These are phyloP conservation scores for Penicillium sp. DNA, from an alignment of 2,329 filamentous ascomycete genomes.

Conservation along the genomic window DNA sequence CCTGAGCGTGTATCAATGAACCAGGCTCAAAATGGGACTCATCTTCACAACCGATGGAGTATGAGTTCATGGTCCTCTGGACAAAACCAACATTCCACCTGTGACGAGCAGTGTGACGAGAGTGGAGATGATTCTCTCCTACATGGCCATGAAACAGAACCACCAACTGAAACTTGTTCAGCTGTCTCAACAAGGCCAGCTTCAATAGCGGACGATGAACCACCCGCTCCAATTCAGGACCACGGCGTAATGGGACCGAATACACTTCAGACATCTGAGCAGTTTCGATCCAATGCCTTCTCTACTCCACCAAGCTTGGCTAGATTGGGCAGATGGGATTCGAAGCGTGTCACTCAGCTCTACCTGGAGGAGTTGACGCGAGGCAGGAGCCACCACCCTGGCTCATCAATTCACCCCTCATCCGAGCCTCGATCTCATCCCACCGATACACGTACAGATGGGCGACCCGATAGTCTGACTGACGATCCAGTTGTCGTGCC, in stretches of 20 bases:
- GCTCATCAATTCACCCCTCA: conserved; percentile 21
- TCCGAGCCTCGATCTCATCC: conserved; percentile 22
- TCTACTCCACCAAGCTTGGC: conserved; percentile 54
- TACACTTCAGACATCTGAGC: conserved; percentile 33
- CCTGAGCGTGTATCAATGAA: conserved; percentile 22
- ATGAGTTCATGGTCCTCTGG: conserved; percentile 48
- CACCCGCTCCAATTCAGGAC: conserved; percentile 18
- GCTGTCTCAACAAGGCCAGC: conserved; percentile 34
- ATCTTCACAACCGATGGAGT: conserved; percentile 42
- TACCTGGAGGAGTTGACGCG: conserved; percentile 53
- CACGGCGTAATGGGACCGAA: conserved; percentile 45
- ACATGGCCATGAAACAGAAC: conserved; percentile 29
- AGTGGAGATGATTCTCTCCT: conserved; percentile 37
- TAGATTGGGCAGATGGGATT: conserved; percentile 55
- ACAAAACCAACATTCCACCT: conserved; percentile 35
- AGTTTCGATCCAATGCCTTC: conserved; percentile 45
- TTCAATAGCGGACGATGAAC: conserved; percentile 40
- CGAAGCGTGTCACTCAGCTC: conserved; percentile 55
- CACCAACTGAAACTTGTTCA: conserved; percentile 38
- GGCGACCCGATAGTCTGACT: conserved; percentile 29
- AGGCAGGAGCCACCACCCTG: conserved; percentile 27
- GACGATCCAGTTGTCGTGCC: conserved; percentile 41
- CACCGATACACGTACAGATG: conserved; percentile 16
- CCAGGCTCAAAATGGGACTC: conserved; percentile 22
- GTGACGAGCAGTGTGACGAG: conserved; percentile 37